phyloP scores from a whole-genome alignment of 768 basidiomycete genomes.

The Rhodotorula diobovata region DNA sequence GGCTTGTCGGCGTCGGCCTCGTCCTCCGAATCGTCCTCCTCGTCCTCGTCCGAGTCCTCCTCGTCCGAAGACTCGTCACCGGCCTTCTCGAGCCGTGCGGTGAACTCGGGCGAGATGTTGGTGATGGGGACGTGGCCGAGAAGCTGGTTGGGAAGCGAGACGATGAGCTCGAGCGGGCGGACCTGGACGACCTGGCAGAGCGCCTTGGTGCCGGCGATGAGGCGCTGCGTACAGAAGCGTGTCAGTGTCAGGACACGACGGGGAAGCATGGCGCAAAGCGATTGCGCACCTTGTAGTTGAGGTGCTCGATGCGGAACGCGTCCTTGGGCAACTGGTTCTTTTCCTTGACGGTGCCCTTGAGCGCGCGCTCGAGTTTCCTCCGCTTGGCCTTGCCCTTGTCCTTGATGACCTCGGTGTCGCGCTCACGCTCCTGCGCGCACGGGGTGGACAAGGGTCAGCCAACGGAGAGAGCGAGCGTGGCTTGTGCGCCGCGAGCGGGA shows the following conservation, averaged over 20 bases:
- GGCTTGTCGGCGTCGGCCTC: slow-evolving; percentile 48
- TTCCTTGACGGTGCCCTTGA: slow-evolving; percentile 39
- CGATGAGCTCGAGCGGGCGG: slow-evolving; percentile 78
- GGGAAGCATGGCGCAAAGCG: too few relatives aligned
- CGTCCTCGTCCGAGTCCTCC: slow-evolving; percentile 49
- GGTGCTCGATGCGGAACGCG: slow-evolving; percentile 71
- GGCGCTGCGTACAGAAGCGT: slow-evolving; percentile 55
- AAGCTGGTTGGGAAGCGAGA: slow-evolving; percentile 94
- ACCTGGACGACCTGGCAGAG: slow-evolving; percentile 81
- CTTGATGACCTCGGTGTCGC: slow-evolving; percentile 37
- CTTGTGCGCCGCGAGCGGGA: background rate
- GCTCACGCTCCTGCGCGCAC: slow-evolving; percentile 3
- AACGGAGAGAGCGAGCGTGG: too few relatives aligned
- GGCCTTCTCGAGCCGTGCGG: slow-evolving; percentile 63
- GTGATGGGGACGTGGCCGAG: slow-evolving; percentile 92
- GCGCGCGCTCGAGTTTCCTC: slow-evolving; percentile 44
- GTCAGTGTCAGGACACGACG: background rate
- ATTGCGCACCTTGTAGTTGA: slow-evolving; percentile 77
- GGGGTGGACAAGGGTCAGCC: background rate
- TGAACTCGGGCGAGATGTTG: slow-evolving; percentile 76
- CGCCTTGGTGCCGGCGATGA: slow-evolving; percentile 76
- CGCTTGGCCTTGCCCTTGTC: slow-evolving; percentile 51
- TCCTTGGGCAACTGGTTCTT: slow-evolving; percentile 46
- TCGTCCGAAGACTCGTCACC: slow-evolving; percentile 45
- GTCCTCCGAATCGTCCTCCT: slow-evolving; percentile 41